Percentiles rank a stretch among this genome's conserved stretches.
These are phyloP conservation scores for Tricholoma matsutake DNA, from an alignment of 768 basidiomycete species.

Conservation along the genomic window DNA sequence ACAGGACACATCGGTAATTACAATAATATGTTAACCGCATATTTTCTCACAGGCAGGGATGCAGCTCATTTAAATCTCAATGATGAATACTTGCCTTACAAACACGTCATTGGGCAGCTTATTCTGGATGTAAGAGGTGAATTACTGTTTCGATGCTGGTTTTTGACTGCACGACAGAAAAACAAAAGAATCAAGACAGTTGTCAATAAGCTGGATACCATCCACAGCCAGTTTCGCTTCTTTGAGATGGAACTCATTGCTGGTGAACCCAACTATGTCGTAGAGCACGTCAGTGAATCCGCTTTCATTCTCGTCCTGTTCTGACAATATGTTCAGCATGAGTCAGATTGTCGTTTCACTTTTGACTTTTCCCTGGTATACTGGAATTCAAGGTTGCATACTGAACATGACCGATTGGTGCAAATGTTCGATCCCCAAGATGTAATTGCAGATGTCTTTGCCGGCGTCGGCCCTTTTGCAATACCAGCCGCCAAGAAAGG, in stretches of 20 bases:
- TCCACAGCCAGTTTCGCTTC: constrained; percentile 83
- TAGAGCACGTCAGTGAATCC: constrained; percentile 67
- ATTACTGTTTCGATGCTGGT: not conserved
- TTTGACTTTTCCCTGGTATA: constrained; percentile 97
- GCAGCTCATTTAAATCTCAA: constrained; percentile 90
- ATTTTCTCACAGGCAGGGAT: not conserved
- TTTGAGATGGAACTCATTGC: constrained; percentile 98
- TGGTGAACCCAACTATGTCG: constrained; percentile 82
- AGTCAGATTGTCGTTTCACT: constrained; percentile 81
- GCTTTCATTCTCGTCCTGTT: not conserved
- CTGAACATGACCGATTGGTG: constrained; percentile 88
- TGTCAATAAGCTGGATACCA: constrained; percentile 90
- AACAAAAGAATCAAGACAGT: constrained; percentile 80
- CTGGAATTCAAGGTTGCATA: constrained; percentile 95
- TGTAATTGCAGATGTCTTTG: constrained; percentile 90
- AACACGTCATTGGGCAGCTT: constrained; percentile 86
- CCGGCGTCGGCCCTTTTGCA: constrained; percentile 96
- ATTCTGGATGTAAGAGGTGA: constrained; percentile 73
- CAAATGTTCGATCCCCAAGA: constrained; percentile 67
- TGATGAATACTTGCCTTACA: constrained; percentile 89
- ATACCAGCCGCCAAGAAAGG: constrained; percentile 92
- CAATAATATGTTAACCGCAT: not conserved
- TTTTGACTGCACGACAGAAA: constrained; percentile 56
- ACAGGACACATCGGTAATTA: constrained; percentile 86
- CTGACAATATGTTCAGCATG: constrained; percentile 48